Percentiles rank a stretch among this genome's conserved stretches.
Conservation (phyloP, 176 grass and related monocot genomes). For the Oryza longistaminata region DNA sequence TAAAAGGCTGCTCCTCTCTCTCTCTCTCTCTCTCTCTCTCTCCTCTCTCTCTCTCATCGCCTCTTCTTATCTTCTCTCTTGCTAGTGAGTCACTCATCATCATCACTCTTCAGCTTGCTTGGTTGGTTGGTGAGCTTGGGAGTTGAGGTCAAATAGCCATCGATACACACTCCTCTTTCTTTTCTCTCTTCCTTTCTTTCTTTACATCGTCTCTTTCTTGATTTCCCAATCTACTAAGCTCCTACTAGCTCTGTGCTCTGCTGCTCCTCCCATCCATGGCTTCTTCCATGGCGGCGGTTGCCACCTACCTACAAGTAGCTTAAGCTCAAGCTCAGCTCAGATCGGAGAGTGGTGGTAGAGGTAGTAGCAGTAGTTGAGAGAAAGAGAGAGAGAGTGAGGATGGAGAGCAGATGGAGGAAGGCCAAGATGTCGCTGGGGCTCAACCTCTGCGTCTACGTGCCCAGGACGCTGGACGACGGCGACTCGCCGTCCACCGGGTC, state of each 20-base stretch:
- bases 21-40: neutral
- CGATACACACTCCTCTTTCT: neutral
- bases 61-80: no score
- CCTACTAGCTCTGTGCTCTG: neutral
- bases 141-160: slow-evolving; percentile 52
- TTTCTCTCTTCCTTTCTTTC: slow-evolving; percentile 25
- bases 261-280: slow-evolving; percentile 36
- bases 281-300: slow-evolving; percentile 28
- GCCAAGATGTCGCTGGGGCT: slow-evolving; percentile 85
- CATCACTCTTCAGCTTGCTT: neutral
- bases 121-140: neutral
- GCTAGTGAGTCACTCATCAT: neutral
- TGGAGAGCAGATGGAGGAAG: slow-evolving; percentile 91
- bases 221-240: slow-evolving; percentile 29
- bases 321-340: neutral
- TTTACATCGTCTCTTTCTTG: slow-evolving; percentile 28
- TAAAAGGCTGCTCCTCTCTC: slow-evolving; percentile 46
- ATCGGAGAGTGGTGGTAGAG: neutral
- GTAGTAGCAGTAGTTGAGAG: no score
- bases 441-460: slow-evolving; percentile 88
- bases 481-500: slow-evolving; percentile 42
- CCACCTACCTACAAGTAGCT: slow-evolving; percentile 34
- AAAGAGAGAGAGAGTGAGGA: neutral
- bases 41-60: no score
- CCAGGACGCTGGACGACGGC: slow-evolving; percentile 59